Base-by-base conservation (phyloP, 805 yeast genomes). In the Ogataea zsoltii region DNA sequence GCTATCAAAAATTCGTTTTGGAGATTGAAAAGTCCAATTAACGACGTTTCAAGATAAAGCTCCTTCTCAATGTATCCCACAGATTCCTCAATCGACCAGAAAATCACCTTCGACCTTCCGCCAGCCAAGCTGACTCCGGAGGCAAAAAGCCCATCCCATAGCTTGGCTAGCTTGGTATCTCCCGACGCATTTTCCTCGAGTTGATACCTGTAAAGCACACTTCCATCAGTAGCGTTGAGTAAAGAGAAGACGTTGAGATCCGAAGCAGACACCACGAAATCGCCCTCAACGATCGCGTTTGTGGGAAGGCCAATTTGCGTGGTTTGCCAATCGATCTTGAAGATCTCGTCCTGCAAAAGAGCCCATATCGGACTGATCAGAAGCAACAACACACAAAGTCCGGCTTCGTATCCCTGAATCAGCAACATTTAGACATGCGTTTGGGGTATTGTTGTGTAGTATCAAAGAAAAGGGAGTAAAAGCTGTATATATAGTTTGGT, bases 261-360 rank as follows among this genome's bases (percentile, higher is more conserved):
- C 4, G 71, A 58, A 9, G 67, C 49, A 1, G 62, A 53, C 13
- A 62, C 32, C 10, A 63, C 33, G 16, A 56, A 42, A 5, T 55
- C 51, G 15, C 54, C 44, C 26, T 37, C 39, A 39, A 51, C 33
- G 18, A 57, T 25, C 7, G 60, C 41, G 2, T 31, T 18, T 5
- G 44, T 36, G 54, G 74, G 65, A 6, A 57, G 53, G 0, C 83
- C 83, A 23, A 76, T 60, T 40, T 70, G 72, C 25, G 66, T 67
- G 7, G 70, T 59, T 37, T 78, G 74, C 83, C 84, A 81, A 53
- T 82, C 88, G 28, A 67, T 67, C 14, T 62, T 62, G 56, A 74
- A 78, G 0, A 83, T 81, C 48, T 80, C 83, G 42, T 80, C 84
- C 19, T 71, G 63, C 6, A 56, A 48, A 14, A 56, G 46, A 31